Conservation (phyloP, 441 rosid species). For the Jatropha multifida region DNA sequence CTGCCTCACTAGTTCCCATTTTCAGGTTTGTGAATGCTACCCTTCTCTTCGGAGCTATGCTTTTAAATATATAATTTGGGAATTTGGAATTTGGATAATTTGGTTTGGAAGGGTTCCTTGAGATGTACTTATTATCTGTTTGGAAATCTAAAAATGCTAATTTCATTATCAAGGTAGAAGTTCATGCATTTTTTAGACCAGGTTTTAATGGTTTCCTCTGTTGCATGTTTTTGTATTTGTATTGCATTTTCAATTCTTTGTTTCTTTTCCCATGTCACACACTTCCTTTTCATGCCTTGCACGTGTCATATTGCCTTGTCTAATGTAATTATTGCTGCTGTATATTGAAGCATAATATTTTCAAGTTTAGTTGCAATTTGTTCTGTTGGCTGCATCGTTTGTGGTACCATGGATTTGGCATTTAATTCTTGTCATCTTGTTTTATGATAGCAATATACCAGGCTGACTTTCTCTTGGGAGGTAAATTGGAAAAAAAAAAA, state of each 20-base stretch:
- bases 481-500: background rate
- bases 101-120: background rate
- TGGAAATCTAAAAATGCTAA: background rate
- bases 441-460: background rate
- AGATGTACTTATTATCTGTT: background rate
- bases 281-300: background rate
- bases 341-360: background rate
- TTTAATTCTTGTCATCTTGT: background rate
- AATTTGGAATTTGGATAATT: background rate
- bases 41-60: constrained; percentile 6
- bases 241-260: background rate
- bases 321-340: background rate
- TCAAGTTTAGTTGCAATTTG: background rate
- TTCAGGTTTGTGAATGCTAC: constrained; percentile 58
- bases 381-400: background rate
- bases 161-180: background rate
- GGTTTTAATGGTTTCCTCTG: background rate
- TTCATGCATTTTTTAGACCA: constrained; percentile 1
- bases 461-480: background rate
- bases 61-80: background rate
- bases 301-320: background rate
- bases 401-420: background rate
- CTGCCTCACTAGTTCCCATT: constrained; percentile 88
- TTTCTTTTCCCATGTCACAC: background rate
- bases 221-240: background rate